phyloP scores from a whole-genome alignment of 2,329 filamentous ascomycete species.

The Fusarium equiseti region DNA sequence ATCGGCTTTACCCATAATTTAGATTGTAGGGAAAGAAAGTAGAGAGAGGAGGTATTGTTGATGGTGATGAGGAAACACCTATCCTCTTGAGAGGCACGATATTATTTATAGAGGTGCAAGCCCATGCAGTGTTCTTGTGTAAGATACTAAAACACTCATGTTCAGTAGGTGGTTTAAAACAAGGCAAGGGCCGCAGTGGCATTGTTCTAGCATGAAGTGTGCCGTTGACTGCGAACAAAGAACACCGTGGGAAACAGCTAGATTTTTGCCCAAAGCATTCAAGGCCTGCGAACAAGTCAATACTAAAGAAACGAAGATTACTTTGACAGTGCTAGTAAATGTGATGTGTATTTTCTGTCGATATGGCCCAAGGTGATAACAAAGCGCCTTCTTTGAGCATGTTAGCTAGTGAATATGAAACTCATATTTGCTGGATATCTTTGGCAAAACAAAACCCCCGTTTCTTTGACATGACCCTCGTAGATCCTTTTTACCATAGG shows the following conservation, averaged over 20 bases:
- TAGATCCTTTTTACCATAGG: slow-evolving; percentile 66
- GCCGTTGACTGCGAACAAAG: not conserved
- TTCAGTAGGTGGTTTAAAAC: not conserved
- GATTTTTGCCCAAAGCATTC: not conserved
- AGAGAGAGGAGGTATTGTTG: not conserved
- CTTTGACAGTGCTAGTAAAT: not conserved
- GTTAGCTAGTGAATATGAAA: not conserved
- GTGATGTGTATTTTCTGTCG: not conserved
- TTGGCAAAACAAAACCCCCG: not conserved
- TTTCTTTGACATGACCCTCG: not conserved
- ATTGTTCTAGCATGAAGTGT: not conserved
- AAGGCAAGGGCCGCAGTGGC: not conserved
- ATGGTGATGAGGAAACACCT: too few relatives aligned
- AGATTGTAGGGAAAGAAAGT: not conserved
- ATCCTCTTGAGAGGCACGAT: not conserved
- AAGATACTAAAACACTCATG: not conserved
- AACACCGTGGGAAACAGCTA: not conserved
- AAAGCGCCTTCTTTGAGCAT: not conserved
- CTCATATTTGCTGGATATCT: not conserved
- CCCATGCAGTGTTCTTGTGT: not conserved
- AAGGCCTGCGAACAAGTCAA: not conserved
- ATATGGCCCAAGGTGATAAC: not conserved
- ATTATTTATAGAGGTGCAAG: not conserved
- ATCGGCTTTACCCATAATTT: slow-evolving; percentile 5
- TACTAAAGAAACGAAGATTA: not conserved